Percentiles rank a stretch among this genome's conserved stretches.
Conservation (phyloP, 2,329 filamentous ascomycete species). For the Trichoderma sp. region DNA sequence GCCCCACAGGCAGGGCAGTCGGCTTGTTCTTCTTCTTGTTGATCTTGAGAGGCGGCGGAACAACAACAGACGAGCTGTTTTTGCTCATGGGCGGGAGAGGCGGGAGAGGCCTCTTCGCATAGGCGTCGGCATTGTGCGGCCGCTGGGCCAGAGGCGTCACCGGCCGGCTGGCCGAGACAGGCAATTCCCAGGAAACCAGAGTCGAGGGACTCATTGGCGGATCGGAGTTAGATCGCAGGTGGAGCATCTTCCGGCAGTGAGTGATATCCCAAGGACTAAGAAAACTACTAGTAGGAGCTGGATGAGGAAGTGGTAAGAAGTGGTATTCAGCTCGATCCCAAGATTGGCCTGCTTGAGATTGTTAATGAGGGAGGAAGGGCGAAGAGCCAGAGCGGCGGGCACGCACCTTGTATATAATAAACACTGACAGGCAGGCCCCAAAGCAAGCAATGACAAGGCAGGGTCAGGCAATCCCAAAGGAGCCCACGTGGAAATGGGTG, state of each 20-base stretch:
- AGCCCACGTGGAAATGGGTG: constrained; percentile 12
- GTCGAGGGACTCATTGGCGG: neutral
- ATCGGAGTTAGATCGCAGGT: constrained; percentile 9
- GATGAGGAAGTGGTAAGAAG: neutral
- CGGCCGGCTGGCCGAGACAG: neutral
- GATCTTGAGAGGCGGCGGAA: constrained; percentile 18
- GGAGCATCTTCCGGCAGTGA: constrained; percentile 3
- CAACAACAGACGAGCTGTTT: neutral
- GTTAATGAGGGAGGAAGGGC: constrained; percentile 5
- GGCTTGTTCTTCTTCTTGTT: constrained; percentile 9
- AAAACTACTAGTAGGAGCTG: neutral
- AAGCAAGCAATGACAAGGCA: constrained; percentile 6
- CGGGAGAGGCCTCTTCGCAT: constrained; percentile 5
- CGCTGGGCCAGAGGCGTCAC: neutral
- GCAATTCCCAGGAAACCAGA: neutral
- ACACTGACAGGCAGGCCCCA: neutral
- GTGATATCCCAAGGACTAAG: neutral
- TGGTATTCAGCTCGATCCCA: constrained; percentile 1
- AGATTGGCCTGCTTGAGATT: neutral
- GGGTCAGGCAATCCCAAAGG: constrained; percentile 8
- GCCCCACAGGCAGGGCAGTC: neutral
- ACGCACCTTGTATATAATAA: constrained; percentile 8
- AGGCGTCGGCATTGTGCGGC: constrained; percentile 5
- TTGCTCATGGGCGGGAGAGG: neutral
- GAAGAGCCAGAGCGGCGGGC: neutral